A percentile compares a stretch with the other conserved stretches of the same genome.
Evolutionary conservation across 192 early-diverging fungal species (phyloP).

Genomic region (Globomyces pollinis-pini): DNA sequence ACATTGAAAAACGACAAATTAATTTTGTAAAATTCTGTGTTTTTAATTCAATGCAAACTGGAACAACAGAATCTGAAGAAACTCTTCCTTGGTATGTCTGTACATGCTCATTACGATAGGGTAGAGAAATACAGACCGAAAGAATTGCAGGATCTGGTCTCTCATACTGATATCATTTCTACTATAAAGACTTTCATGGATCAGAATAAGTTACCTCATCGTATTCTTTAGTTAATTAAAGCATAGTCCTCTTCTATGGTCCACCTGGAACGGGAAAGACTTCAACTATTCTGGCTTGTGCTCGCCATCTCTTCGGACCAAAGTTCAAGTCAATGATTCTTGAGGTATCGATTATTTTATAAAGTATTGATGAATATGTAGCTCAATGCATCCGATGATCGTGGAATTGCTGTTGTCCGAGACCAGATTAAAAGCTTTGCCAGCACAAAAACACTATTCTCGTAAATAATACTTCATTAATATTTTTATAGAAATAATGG

Average conservation of each 20-base stretch:
- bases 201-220: conserved; percentile 84
- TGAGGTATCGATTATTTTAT: conserved; percentile 51
- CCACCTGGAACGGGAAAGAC: conserved; percentile 96
- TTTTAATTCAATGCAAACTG: too few relatives aligned
- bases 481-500: conserved; percentile 67
- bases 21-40: too few relatives aligned
- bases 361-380: too few relatives aligned
- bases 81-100: too few relatives aligned
- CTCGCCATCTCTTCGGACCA: conserved; percentile 76
- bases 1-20: too few relatives aligned
- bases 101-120: too few relatives aligned
- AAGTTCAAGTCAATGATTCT: conserved; percentile 84
- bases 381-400: conserved; percentile 96
- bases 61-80: too few relatives aligned
- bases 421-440: conserved; percentile 99
- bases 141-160: conserved; percentile 85
- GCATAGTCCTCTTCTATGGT: conserved; percentile 97
- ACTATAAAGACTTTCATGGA: conserved; percentile 83
- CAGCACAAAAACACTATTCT: conserved; percentile 88
- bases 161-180: conserved; percentile 83
- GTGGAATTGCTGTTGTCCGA: conserved; percentile 95
- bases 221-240: too few relatives aligned
- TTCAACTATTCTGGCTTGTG: conserved; percentile 91
- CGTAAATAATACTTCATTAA: conserved; percentile 16
- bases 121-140: conserved; percentile 95